These are phyloP conservation scores for Mrakia blollopis DNA, from an alignment of 768 basidiomycete genomes.

Conservation along the genomic window DNA sequence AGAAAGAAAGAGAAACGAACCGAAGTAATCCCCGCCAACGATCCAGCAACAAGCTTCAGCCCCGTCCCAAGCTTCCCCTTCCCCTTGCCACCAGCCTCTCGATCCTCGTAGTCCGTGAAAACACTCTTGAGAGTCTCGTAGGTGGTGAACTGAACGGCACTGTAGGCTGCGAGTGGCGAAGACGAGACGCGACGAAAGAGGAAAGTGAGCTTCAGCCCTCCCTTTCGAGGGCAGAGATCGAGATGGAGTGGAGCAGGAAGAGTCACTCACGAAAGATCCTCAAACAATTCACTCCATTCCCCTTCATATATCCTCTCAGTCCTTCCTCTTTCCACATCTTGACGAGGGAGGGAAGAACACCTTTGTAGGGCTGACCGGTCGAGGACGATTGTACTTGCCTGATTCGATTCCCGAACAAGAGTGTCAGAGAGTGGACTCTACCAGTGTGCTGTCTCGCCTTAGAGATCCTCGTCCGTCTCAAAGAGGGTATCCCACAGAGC, in stretches of 20 bases:
- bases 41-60: constrained; percentile 76
- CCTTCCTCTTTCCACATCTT: constrained; percentile 78
- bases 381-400: constrained; percentile 82
- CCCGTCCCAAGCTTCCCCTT: constrained; percentile 78
- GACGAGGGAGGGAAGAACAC: constrained; percentile 8
- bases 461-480: no score
- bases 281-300: constrained; percentile 76
- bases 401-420: neutral
- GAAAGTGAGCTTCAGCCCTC: neutral
- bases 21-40: constrained; percentile 86
- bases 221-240: neutral
- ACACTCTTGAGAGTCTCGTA: constrained; percentile 66
- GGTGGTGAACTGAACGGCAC: constrained; percentile 49
- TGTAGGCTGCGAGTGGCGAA: constrained; percentile 53
- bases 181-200: neutral
- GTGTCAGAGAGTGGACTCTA: constrained; percentile 7
- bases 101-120: constrained; percentile 32
- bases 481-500: neutral
- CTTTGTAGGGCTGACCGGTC: constrained; percentile 43
- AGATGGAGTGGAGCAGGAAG: neutral
- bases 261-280: constrained; percentile 64
- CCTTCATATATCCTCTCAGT: constrained; percentile 85
- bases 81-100: constrained; percentile 69
- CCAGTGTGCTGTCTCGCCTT: no score
- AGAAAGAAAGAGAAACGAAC: constrained; percentile 64